A percentile compares a stretch with the other conserved stretches of the same genome.
These are phyloP conservation scores for Lepidium africanum DNA, from an alignment of 345 rosid genomes.

Conservation along the genomic window DNA sequence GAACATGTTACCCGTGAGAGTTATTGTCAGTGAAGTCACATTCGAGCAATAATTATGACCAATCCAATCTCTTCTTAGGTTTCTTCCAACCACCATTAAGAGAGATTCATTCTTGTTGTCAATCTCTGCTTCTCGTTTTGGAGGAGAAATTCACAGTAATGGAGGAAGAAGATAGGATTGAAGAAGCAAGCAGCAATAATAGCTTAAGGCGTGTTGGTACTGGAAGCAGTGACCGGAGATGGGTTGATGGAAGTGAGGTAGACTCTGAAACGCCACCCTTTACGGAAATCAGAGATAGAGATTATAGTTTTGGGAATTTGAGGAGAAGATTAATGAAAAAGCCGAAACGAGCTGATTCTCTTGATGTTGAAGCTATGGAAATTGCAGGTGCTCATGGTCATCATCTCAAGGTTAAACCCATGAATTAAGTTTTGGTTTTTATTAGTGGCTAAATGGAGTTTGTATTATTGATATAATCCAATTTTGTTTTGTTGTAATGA, in stretches of 20 bases:
- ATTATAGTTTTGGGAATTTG: constrained; percentile 44
- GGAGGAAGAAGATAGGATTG: constrained; percentile 71
- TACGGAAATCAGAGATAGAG: constrained; percentile 34
- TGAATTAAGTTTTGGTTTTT: constrained; percentile 9
- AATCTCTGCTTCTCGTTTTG: not conserved
- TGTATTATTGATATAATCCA: not conserved
- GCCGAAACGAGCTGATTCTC: constrained; percentile 66
- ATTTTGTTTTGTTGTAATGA: constrained; percentile 10
- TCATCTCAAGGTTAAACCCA: constrained; percentile 43
- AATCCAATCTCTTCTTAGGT: constrained; percentile 2
- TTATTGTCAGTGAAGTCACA: constrained; percentile 17
- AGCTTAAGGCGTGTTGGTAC: constrained; percentile 34
- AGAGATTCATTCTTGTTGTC: not conserved
- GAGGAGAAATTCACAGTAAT: constrained; percentile 2
- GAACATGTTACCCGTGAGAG: constrained; percentile 10
- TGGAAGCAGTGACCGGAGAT: constrained; percentile 59
- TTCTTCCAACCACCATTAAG: constrained; percentile 11
- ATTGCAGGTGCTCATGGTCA: constrained; percentile 56
- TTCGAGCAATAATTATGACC: constrained; percentile 3
- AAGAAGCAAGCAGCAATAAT: constrained; percentile 49
- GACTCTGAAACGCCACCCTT: constrained; percentile 55
- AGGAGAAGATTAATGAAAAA: constrained; percentile 75
- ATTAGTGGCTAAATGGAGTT: not conserved
- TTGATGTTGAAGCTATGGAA: constrained; percentile 98
- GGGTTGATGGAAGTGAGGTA: constrained; percentile 93